Evolutionary conservation across 2,329 filamentous ascomycete species (phyloP).

Genomic region (Ceratocystis albifundus): DNA sequence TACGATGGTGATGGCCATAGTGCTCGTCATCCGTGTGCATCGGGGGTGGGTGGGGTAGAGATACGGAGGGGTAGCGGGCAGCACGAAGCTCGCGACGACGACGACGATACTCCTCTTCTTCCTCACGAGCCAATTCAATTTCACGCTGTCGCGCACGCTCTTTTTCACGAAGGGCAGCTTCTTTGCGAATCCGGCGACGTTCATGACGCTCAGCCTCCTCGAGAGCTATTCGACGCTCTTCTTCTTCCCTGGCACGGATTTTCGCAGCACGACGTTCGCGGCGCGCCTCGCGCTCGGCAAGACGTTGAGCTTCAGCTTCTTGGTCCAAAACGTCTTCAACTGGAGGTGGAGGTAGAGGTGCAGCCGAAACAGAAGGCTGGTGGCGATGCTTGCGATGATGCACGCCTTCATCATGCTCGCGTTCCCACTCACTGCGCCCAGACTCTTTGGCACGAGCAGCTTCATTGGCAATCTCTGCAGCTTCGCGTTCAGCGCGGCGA

Average conservation of each 20-base stretch:
- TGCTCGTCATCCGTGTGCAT: slow-evolving; percentile 33
- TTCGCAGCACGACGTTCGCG: slow-evolving; percentile 13
- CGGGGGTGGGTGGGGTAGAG: slow-evolving; percentile 24
- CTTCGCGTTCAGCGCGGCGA: slow-evolving; percentile 42
- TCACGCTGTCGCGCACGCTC: slow-evolving; percentile 40
- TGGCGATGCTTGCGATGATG: not conserved
- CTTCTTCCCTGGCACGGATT: slow-evolving; percentile 13
- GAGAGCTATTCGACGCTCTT: slow-evolving; percentile 37
- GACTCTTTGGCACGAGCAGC: slow-evolving; percentile 41
- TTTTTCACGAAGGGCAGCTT: slow-evolving; percentile 36
- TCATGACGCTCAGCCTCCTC: slow-evolving; percentile 45
- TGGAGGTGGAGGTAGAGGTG: not conserved
- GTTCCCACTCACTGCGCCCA: slow-evolving; percentile 33
- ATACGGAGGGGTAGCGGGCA: slow-evolving; percentile 23
- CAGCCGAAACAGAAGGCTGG: not conserved
- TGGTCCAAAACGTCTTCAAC: slow-evolving; percentile 6
- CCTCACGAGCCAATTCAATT: slow-evolving; percentile 37
- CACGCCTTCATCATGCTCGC: not conserved
- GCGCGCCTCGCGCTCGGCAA: not conserved
- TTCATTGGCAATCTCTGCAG: slow-evolving; percentile 45
- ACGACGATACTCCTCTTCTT: slow-evolving; percentile 43
- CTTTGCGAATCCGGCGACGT: slow-evolving; percentile 39
- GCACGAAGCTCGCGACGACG: slow-evolving; percentile 43
- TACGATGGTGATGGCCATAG: slow-evolving; percentile 33
- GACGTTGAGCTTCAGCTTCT: slow-evolving; percentile 5